A percentile compares a stretch with the other conserved stretches of the same genome.
phyloP scores from a whole-genome alignment of 441 rosid species.

The Arabidopsis hybrid region DNA sequence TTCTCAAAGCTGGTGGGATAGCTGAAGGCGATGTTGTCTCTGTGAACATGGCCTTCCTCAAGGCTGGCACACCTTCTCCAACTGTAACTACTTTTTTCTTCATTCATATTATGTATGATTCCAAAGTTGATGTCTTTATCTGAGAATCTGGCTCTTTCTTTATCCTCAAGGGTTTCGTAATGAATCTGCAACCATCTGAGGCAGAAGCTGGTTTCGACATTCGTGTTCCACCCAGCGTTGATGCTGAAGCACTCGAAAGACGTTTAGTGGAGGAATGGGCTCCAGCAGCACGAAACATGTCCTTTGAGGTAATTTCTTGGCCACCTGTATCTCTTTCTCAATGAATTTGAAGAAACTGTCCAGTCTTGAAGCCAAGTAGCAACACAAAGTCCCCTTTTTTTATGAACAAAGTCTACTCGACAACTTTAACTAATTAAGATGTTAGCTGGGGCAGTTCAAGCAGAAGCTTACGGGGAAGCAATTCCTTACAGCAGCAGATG shows the following conservation, averaged over 20 bases:
- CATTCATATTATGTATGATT: not conserved
- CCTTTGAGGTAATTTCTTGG: slow-evolving; percentile 66
- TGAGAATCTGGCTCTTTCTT: slow-evolving; percentile 21
- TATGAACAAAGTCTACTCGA: not conserved
- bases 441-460: slow-evolving; percentile 77
- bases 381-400: not conserved
- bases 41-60: slow-evolving; percentile 79
- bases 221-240: slow-evolving; percentile 78
- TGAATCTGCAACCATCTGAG: slow-evolving; percentile 98
- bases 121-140: not conserved
- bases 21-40: slow-evolving; percentile 92
- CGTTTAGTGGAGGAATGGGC: slow-evolving; percentile 98
- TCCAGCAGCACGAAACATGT: slow-evolving; percentile 87
- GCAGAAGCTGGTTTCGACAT: slow-evolving; percentile 98
- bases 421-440: slow-evolving; percentile 30
- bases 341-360: not conserved
- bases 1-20: slow-evolving; percentile 79
- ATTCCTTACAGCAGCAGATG: slow-evolving; percentile 61
- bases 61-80: slow-evolving; percentile 96
- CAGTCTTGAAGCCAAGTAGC: slow-evolving; percentile 5
- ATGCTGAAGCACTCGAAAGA: slow-evolving; percentile 75
- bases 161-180: slow-evolving; percentile 71
- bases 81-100: slow-evolving; percentile 51
- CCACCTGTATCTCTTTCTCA: not conserved
- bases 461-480: slow-evolving; percentile 70